These are phyloP conservation scores for Fusarium xyrophilum DNA, from an alignment of 2,329 filamentous ascomycete genomes.

Conservation along the genomic window DNA sequence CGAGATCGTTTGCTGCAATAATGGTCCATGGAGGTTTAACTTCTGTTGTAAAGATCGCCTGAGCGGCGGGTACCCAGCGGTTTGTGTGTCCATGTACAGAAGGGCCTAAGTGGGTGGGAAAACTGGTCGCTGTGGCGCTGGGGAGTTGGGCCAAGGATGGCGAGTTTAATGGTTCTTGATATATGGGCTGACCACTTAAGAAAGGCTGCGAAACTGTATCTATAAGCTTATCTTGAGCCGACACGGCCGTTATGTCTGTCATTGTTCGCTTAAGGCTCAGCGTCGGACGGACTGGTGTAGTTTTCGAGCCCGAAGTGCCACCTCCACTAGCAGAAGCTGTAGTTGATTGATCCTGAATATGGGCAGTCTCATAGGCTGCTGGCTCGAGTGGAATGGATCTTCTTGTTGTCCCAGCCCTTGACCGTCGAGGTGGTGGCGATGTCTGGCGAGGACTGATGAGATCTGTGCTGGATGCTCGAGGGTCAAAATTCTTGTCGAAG, in stretches of 20 bases:
- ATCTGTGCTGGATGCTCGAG: slow-evolving; percentile 60
- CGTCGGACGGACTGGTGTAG: slow-evolving; percentile 65
- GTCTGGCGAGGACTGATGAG: slow-evolving; percentile 47
- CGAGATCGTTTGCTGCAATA: slow-evolving; percentile 92
- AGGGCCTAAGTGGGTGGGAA: slow-evolving; percentile 59
- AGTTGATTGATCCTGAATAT: slow-evolving; percentile 58
- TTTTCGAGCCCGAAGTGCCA: slow-evolving; percentile 58
- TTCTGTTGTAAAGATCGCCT: slow-evolving; percentile 98
- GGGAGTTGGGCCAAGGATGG: slow-evolving; percentile 51
- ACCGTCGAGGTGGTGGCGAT: slow-evolving; percentile 44
- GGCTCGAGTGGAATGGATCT: slow-evolving; percentile 27
- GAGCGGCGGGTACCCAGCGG: slow-evolving; percentile 87
- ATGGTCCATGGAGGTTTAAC: slow-evolving; percentile 92
- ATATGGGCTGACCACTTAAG: slow-evolving; percentile 53
- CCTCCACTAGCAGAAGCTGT: slow-evolving; percentile 64
- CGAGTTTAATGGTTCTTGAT: slow-evolving; percentile 51
- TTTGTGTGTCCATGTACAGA: slow-evolving; percentile 86
- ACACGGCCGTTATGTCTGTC: slow-evolving; percentile 79
- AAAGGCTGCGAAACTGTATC: slow-evolving; percentile 88
- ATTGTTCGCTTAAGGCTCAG: slow-evolving; percentile 79
- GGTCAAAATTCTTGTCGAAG: slow-evolving; percentile 82
- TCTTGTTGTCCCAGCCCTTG: slow-evolving; percentile 26
- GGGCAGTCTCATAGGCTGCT: slow-evolving; percentile 29
- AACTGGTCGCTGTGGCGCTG: slow-evolving; percentile 50
- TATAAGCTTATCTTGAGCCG: slow-evolving; percentile 81